Base-by-base conservation (phyloP, 2,329 filamentous ascomycete genomes). In the Dactylellina parvicollis region DNA sequence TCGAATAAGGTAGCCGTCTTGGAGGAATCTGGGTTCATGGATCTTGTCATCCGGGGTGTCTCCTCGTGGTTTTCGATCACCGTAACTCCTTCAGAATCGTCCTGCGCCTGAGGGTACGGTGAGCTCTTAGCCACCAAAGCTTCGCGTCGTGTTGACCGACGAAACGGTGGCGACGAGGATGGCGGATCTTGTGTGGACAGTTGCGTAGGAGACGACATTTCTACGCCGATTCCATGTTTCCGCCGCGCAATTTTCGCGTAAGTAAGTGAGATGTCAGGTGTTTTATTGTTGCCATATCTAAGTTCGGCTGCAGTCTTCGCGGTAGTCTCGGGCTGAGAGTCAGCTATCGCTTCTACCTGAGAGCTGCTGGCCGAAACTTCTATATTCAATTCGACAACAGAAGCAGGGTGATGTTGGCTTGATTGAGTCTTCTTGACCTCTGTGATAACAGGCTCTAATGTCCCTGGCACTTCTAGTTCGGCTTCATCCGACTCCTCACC, bases 401-500 rank as follows among this genome's bases (percentile, higher is more conserved):
- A 16, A 18, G 16, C 50, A 20, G 50, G 24, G n/a, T 40, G 61
- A 42, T 49, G 38, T 36, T 65, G 61, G 38, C 61, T 65, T 22
- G 61, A 65, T 24, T 65, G 61, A 26, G 61, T 65, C 38, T 65
- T 65, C 50, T 56, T 65, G 42, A 65, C 49, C 34, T 65, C 61
- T 26, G 61, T 65, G 3, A 65, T 10, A 38, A 47, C 49, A 22
- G 61, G 38, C n/a, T 65, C 61, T 40, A 65, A 47, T 18, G 61
- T 65, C 9, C 61, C 61, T n/a, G 61, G 61, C 7, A 65, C 61
- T 40, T 65, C 61, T 18, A 65, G 38, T 26, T 65, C 61, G 5
- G 38, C 36, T 34, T 65, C 61, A 7, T 65, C 61, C 28, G 44
- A 26, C 7, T n/a, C 9, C 16, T 46, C 32, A 14, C 24, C 24